A percentile compares a stretch with the other conserved stretches of the same genome.
Conservation (phyloP, 495 filamentous ascomycete species). For the Gamarada debralockiae region DNA sequence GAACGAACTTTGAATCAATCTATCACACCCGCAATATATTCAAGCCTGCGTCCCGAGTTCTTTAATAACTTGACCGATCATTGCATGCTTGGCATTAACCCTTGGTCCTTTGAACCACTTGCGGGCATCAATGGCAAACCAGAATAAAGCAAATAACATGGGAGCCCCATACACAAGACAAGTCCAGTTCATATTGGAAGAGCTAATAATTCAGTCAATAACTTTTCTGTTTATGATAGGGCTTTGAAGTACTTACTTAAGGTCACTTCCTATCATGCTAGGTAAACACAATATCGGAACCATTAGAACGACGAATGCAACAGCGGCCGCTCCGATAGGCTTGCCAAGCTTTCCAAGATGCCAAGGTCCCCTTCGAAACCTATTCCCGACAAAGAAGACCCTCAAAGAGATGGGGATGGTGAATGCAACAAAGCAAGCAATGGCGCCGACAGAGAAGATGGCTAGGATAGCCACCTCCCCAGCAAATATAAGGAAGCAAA, state of each 20-base stretch:
- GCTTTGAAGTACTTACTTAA: too few relatives aligned
- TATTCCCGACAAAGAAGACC: slow-evolving; percentile 65
- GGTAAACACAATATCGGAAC: slow-evolving; percentile 69
- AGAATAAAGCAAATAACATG: too few relatives aligned
- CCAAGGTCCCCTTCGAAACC: slow-evolving; percentile 78
- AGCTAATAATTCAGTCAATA: slow-evolving; percentile 46
- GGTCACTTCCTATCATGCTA: too few relatives aligned
- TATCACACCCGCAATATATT: too few relatives aligned
- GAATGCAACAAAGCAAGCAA: slow-evolving; percentile 70
- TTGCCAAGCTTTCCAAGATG: slow-evolving; percentile 57
- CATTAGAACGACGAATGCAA: slow-evolving; percentile 62
- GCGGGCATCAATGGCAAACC: too few relatives aligned
- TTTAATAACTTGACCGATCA: too few relatives aligned
- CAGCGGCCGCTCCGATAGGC: slow-evolving; percentile 54
- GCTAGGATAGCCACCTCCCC: slow-evolving; percentile 61
- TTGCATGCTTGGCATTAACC: too few relatives aligned
- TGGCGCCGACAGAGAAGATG: slow-evolving; percentile 69
- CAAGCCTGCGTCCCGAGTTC: too few relatives aligned
- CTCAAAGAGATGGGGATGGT: slow-evolving; percentile 68
- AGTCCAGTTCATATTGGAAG: slow-evolving; percentile 72
- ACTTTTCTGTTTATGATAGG: too few relatives aligned
- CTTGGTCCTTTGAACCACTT: too few relatives aligned
- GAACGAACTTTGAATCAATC: too few relatives aligned
- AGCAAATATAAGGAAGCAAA: slow-evolving; percentile 64
- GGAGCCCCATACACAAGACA: slow-evolving; percentile 64